Evolutionary conservation across 352 stramenopile species (phyloP).

Genomic region (Phytopythium montanum): DNA sequence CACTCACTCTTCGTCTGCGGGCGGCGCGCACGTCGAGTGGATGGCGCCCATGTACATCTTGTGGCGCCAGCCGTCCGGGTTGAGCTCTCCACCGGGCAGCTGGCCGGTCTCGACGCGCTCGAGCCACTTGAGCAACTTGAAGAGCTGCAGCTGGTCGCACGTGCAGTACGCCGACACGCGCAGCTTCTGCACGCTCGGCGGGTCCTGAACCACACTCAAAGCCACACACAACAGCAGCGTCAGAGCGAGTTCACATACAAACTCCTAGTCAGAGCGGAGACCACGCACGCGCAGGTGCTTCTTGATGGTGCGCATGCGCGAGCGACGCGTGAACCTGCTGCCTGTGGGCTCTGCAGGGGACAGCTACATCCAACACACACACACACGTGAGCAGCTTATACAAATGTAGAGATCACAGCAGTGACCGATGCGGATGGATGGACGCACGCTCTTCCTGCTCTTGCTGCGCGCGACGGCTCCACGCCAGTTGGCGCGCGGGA

Average conservation of each 20-base stretch:
- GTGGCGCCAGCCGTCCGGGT: slow-evolving; percentile 73
- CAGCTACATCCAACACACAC: slow-evolving; percentile 11
- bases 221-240: too few species aligned
- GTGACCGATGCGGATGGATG: too few species aligned
- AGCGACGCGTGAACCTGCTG: slow-evolving; percentile 74
- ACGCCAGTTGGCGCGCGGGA: slow-evolving; percentile 60
- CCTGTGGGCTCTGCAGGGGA: slow-evolving; percentile 33
- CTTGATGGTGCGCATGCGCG: slow-evolving; percentile 82
- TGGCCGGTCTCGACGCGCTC: slow-evolving; percentile 75
- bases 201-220: too few species aligned
- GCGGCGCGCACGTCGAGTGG: slow-evolving; percentile 63
- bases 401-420: too few species aligned
- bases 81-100: slow-evolving; percentile 69
- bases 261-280: too few species aligned
- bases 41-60: slow-evolving; percentile 89
- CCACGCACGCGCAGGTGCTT: slow-evolving; percentile 52
- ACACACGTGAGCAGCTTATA: too few species aligned
- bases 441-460: slow-evolving; percentile 39
- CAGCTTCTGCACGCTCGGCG: slow-evolving; percentile 69
- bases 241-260: too few species aligned
- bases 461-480: slow-evolving; percentile 39
- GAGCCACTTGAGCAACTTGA: slow-evolving; percentile 87
- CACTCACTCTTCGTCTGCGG: slow-evolving; percentile 35
- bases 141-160: slow-evolving; percentile 79
- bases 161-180: slow-evolving; percentile 85